Base-by-base conservation (phyloP, 2,329 filamentous ascomycete species). In the Huntiella omanensis region DNA sequence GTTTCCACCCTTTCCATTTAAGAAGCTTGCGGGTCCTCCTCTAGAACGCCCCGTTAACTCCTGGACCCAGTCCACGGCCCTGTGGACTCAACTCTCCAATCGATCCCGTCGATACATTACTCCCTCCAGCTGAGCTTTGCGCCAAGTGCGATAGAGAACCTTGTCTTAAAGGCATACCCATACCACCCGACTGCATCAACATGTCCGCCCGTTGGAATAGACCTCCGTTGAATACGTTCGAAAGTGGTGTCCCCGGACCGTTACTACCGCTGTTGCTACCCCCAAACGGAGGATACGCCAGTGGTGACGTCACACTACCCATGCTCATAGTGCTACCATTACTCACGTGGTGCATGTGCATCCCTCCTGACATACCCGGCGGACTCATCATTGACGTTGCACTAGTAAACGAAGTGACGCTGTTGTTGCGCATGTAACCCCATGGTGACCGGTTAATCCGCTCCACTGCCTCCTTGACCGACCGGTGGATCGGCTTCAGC, bases 401-500 rank as follows among this genome's bases (percentile, higher is more conserved):
- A 57, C 45, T 62, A 50, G 36, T 69, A 38, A 61, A 32, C 13
- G 19, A 41, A 3, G 40, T 13, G 19, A 41, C 15, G 19, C 15
- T 19, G n/a, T 28, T 28, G 40, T 41, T 41, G 15, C 40, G 40
- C 40, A 41, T 41, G 45, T 70, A 66, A 5, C 65, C 61, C 73
- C 73, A 77, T 0, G 72, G 72, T 0, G 72, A 76, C 19, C 66
- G 62, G 42, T 66, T 71, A 52, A 93, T 91, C 41, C 80, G 65
- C 46, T 75, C 73, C 49, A 72, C 80, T 10, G 83, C 83, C 56
- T 93, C 83, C 58, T 87, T 86, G 57, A 91, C 79, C 49, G 75
- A 77, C 54, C 77, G 78, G 57, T 95, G 87, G 40, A 94, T 75
- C 2, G 85, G 85, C 49, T 80, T 76, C 53, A 95, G 72, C 46